Evolutionary conservation across 2,329 filamentous ascomycete genomes (phyloP).

Genomic region (Calonectria pseudoreteaudii): DNA sequence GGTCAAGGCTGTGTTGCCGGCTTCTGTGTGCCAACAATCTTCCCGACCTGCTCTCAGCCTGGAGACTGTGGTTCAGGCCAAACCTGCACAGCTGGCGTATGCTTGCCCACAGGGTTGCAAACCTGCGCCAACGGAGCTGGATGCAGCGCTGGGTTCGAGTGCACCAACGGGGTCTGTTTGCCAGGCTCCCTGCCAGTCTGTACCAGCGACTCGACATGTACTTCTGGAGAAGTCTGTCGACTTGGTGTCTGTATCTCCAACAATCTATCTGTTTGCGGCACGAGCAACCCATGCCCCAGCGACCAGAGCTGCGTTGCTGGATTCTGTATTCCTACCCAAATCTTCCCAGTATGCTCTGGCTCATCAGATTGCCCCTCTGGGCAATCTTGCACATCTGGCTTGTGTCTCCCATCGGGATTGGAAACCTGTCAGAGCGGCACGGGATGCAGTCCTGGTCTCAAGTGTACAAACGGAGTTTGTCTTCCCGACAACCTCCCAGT

Average conservation of each 20-base stretch:
- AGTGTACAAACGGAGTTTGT: constrained; percentile 1
- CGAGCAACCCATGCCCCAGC: neutral
- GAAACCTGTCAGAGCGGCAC: neutral
- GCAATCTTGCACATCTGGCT: neutral
- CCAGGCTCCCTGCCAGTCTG: neutral
- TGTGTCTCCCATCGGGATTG: constrained; percentile 2
- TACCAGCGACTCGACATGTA: neutral
- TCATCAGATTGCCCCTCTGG: neutral
- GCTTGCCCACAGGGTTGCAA: neutral
- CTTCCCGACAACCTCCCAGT: neutral
- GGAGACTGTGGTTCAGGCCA: neutral
- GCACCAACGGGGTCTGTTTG: neutral
- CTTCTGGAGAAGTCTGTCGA: neutral
- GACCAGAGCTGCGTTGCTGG: neutral
- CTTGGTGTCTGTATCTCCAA: constrained; percentile 6
- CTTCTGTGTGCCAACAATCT: constrained; percentile 5
- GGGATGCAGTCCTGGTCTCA: neutral
- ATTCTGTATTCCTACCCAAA: neutral
- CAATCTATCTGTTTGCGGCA: neutral
- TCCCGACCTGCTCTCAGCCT: neutral
- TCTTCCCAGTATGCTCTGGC: neutral
- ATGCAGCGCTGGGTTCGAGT: neutral
- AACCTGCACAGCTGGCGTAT: neutral
- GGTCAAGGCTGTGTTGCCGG: neutral
- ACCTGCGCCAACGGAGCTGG: neutral